Conservation (phyloP, 805 yeast species). For the Candida sonorensis region DNA sequence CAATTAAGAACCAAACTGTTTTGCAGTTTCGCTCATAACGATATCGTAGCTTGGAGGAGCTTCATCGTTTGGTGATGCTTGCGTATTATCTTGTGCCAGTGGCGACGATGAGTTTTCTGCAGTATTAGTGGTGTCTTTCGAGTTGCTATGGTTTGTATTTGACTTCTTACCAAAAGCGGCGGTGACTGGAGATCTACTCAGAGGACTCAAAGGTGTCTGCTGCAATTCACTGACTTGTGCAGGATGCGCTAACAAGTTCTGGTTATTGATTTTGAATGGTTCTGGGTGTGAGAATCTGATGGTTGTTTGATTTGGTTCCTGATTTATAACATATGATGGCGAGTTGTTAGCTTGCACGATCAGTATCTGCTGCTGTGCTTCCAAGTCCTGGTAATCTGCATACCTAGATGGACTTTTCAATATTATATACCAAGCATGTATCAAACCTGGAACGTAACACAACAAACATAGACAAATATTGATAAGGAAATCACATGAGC, state of each 20-base stretch:
- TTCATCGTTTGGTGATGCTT: too few species aligned
- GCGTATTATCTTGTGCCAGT: too few species aligned
- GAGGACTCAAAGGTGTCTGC: constrained; percentile 20
- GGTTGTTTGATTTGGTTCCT: too few species aligned
- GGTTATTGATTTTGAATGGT: constrained; percentile 20
- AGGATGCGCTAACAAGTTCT: too few species aligned
- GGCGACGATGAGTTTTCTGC: neutral
- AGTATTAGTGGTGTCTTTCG: too few species aligned
- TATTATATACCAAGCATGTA: constrained; percentile 65
- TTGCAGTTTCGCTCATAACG: constrained; percentile 28
- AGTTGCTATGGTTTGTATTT: too few species aligned
- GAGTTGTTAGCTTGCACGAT: too few species aligned
- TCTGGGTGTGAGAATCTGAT: constrained; percentile 26
- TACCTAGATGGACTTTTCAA: constrained; percentile 38
- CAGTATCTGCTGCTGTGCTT: constrained; percentile 23
- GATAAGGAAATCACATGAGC: constrained; percentile 62
- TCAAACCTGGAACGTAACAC: constrained; percentile 64
- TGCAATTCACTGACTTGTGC: too few species aligned
- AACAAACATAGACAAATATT: constrained; percentile 55
- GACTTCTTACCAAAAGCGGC: too few species aligned
- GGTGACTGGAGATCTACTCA: constrained; percentile 9
- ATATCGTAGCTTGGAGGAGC: constrained; percentile 32
- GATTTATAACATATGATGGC: too few species aligned
- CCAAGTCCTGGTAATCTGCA: constrained; percentile 15
- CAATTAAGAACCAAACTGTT: too few species aligned